Base-by-base conservation (phyloP, 2,329 filamentous ascomycete species). In the Fusarium dlaminii region DNA sequence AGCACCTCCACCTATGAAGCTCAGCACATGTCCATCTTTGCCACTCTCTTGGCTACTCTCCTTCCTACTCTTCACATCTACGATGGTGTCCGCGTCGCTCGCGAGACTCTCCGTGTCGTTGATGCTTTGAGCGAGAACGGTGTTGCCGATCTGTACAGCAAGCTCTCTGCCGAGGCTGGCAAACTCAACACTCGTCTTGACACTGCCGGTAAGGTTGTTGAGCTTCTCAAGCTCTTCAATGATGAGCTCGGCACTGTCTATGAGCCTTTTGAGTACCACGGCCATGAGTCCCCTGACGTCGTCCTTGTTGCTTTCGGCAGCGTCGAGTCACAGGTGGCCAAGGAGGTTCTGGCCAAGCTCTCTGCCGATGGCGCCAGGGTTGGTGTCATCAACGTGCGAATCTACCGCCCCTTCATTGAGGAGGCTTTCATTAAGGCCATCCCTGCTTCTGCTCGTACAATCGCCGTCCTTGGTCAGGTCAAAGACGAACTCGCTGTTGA, bases 391-490 rank as follows among this genome's bases (percentile, higher is more conserved):
- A 96, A 94, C 78, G 96, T 98, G 52, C 93, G 96, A 73, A 89
- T 99, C 63, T 99, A 98, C 87, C 91, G 96, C 48, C 96, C 96
- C 22, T 98, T 99, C 80, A 90, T 96, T 37, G 96, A 99, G 84
- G 95, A 98, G 81, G 93, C 94, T 58, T 98, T 99, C 87, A 86
- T 98, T 72, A 91, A 92, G 75, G 89, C 90, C 17, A 89, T 99
- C 34, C 95, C 96, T 39, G 87, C 90, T 75, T 93, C 93, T 40
- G 90, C 92, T 52, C 90, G 90, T 83, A 93, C 89, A 71, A 88
- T 99, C 74, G 92, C 92, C 42, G 94, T 98, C 27, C 90, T 99
- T 11, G 96, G 96, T 61, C 96, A 99, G 82, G 96, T 99, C 75
- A 84, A 88, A 70, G 91, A 93, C 75, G 89, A 93, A 72, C 86